Percentiles rank a stretch among this genome's conserved stretches.
These are phyloP conservation scores for Artomyces pyxidatus DNA, from an alignment of 768 basidiomycete genomes.

Conservation along the genomic window DNA sequence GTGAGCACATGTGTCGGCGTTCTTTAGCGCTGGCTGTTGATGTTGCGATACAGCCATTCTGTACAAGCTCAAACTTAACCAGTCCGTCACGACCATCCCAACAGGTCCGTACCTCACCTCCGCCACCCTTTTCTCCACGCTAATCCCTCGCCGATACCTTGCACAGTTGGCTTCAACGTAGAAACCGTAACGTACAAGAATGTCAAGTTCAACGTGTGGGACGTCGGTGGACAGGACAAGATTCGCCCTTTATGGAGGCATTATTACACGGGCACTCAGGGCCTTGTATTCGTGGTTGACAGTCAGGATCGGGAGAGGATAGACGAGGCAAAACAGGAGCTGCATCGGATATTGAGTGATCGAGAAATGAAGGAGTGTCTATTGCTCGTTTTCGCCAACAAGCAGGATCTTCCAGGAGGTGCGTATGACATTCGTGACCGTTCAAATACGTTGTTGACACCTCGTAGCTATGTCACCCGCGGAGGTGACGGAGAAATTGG, in stretches of 20 bases:
- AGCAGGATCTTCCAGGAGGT: slow-evolving; percentile 98
- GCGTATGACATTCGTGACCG: slow-evolving; percentile 21
- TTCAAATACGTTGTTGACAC: not conserved
- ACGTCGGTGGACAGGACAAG: slow-evolving; percentile 99
- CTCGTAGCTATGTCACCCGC: slow-evolving; percentile 93
- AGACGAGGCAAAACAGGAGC: slow-evolving; percentile 92
- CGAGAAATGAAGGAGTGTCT: slow-evolving; percentile 98
- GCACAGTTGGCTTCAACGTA: slow-evolving; percentile 92
- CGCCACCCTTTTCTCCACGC: not conserved
- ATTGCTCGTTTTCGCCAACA: slow-evolving; percentile 97
- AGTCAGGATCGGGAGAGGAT: slow-evolving; percentile 92
- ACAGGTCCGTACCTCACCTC: slow-evolving; percentile 50
- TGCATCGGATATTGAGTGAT: slow-evolving; percentile 93
- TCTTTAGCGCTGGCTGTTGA: not conserved
- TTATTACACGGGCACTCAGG: slow-evolving; percentile 98
- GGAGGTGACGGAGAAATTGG: slow-evolving; percentile 95
- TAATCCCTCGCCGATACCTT: not conserved
- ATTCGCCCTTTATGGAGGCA: slow-evolving; percentile 97
- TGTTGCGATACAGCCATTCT: slow-evolving; percentile 68
- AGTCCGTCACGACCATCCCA: slow-evolving; percentile 97
- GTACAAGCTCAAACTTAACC: slow-evolving; percentile 98
- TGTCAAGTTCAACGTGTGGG: slow-evolving; percentile 92
- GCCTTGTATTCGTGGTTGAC: slow-evolving; percentile 96
- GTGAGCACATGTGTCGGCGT: slow-evolving; percentile 40
- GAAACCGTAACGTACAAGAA: slow-evolving; percentile 99